A percentile compares a stretch with the other conserved stretches of the same genome.
phyloP scores from a whole-genome alignment of 768 basidiomycete genomes.

The Chiua virens region DNA sequence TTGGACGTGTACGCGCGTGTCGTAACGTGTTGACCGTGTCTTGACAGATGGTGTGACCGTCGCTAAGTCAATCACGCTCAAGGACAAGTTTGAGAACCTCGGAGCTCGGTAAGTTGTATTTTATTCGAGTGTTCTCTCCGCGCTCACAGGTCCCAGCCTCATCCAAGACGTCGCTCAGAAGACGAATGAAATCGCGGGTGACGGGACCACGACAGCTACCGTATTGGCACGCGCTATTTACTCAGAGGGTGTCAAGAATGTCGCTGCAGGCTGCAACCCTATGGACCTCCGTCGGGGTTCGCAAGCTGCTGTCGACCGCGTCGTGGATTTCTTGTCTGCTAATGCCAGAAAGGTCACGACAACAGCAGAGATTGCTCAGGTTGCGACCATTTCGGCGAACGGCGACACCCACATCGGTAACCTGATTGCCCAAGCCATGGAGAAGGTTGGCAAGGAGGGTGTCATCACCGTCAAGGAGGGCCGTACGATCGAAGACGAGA shows the following conservation, averaged over 20 bases:
- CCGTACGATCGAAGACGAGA: constrained; percentile 96
- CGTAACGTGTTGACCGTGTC: constrained; percentile 2
- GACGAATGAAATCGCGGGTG: constrained; percentile 96
- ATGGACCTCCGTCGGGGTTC: constrained; percentile 99
- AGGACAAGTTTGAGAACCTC: constrained; percentile 99
- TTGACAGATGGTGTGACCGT: constrained; percentile 93
- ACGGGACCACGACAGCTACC: constrained; percentile 97
- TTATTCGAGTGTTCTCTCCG: background rate
- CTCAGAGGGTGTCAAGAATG: constrained; percentile 98
- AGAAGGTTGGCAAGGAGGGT: constrained; percentile 99
- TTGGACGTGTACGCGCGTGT: background rate
- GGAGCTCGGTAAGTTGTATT: constrained; percentile 79
- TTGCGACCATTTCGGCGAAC: constrained; percentile 91
- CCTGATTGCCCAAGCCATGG: constrained; percentile 98
- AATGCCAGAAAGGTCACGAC: constrained; percentile 96
- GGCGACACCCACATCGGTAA: constrained; percentile 87
- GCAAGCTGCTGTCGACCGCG: constrained; percentile 94
- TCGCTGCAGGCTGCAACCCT: constrained; percentile 98
- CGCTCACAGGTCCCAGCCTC: constrained; percentile 48
- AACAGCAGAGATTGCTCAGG: constrained; percentile 96
- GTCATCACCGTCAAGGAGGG: constrained; percentile 99
- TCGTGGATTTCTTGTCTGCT: constrained; percentile 84
- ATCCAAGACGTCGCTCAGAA: constrained; percentile 95
- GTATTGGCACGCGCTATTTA: constrained; percentile 97
- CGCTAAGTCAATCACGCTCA: constrained; percentile 88